These are phyloP conservation scores for Nannochloropsis oceanica DNA, from an alignment of 108 stramenopile genomes.

Conservation along the genomic window DNA sequence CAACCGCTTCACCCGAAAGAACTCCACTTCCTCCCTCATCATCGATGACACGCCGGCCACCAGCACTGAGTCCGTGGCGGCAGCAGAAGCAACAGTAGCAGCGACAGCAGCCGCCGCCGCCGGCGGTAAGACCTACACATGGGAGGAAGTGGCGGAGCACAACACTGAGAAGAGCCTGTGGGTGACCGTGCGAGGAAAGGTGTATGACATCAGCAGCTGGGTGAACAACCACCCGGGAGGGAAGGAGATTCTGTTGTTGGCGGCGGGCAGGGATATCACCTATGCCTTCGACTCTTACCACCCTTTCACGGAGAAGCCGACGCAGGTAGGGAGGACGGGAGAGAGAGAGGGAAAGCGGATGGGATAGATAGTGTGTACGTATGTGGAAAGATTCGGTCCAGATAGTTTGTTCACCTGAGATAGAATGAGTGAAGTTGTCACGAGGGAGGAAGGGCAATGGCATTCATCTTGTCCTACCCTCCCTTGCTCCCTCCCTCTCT, in stretches of 20 bases:
- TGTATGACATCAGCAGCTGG: slow-evolving; percentile 32
- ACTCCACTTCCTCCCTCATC: neutral
- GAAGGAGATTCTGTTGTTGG: slow-evolving; percentile 21
- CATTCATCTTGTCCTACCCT: neutral
- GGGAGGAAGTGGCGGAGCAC: slow-evolving; percentile 32
- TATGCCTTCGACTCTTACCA: slow-evolving; percentile 32
- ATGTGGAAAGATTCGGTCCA: neutral
- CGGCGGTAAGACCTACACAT: neutral
- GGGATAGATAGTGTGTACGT: neutral
- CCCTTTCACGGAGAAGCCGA: slow-evolving; percentile 36
- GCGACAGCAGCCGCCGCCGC: neutral
- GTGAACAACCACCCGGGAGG: slow-evolving; percentile 36
- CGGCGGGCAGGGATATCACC: slow-evolving; percentile 33
- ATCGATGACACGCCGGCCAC: no score
- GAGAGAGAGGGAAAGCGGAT: neutral
- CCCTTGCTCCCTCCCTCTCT: neutral
- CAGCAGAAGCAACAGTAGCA: neutral
- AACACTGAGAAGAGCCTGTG: slow-evolving; percentile 19
- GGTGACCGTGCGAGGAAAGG: slow-evolving; percentile 25
- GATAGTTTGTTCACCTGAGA: neutral
- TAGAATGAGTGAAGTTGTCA: neutral
- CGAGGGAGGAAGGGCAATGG: neutral
- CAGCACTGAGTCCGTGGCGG: neutral
- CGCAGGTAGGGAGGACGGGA: neutral
- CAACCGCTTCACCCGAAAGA: neutral